Evolutionary conservation across 345 rosid species (phyloP), one percentile per base, ranked within the genome.

Genomic region (Populus pruinosa): DNA sequence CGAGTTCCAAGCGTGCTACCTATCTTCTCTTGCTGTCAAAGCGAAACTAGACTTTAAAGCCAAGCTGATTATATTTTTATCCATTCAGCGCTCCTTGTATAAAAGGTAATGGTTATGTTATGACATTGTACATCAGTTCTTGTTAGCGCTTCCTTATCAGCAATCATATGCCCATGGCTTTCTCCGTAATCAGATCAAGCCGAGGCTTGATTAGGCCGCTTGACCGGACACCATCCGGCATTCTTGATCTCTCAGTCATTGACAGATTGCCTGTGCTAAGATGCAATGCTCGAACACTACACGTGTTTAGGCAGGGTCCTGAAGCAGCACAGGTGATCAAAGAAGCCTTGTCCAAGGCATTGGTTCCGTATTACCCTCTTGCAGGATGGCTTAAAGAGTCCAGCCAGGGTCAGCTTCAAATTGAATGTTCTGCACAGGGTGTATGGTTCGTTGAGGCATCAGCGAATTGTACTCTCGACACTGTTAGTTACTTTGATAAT

Each of bases 351-450:
- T 85, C 89, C 27, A 83, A 82, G 84, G 88, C 89, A 3, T 59
- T 89, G 85, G 91, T 90, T 41, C 87, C 86, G 53, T 88, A 87
- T 55, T 89, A 87, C 70, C 92, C 94, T 38, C 91, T 88, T 5
- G 90, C 92, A 0, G 90, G 92, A 8, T 68, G 88, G 78, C 82
- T 85, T 33, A 82, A 77, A 69, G 87, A 79, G 62, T 77, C 87
- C 4, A 74, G 25, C 64, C 73, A 61, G 7, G 79, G 85, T 27
- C 77, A 31, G 71, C 83, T 87, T 68, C 89, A 80, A 70, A 72
- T 88, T n/a, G 90, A 86, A 43, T 90, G 94, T 63, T 80, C 79
- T 1, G 84, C 77, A 25, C 70, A 84, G 53, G 92, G 92, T 13
- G 84, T 78, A 1, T 80, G 87, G 86, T 84, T 87, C 41, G 87